phyloP scores from a whole-genome alignment of 2,329 filamentous ascomycete species.

The Beauveria sp. region DNA sequence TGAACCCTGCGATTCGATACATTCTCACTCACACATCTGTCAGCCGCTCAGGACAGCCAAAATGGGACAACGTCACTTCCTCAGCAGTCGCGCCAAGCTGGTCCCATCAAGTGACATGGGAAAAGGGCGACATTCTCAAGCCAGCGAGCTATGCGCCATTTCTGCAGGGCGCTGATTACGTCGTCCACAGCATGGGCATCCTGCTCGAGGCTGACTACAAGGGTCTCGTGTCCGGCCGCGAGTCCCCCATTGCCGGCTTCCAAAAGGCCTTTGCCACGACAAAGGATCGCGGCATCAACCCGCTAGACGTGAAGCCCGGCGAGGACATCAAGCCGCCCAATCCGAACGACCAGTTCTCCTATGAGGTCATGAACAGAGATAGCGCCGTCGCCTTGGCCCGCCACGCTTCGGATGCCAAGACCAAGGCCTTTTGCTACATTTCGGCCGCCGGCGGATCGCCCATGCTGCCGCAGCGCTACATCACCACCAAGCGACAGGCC shows the following conservation, averaged over 20 bases:
- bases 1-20: not conserved
- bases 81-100: constrained; percentile 65
- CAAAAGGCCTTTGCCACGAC: constrained; percentile 67
- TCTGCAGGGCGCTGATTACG: constrained; percentile 69
- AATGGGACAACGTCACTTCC: constrained; percentile 73
- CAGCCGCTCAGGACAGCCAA: constrained; percentile 84
- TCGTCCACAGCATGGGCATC: constrained; percentile 94
- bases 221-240: constrained; percentile 73
- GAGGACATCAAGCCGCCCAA: constrained; percentile 58
- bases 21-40: not conserved
- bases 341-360: constrained; percentile 72
- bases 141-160: constrained; percentile 72
- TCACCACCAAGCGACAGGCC: constrained; percentile 85
- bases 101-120: constrained; percentile 79
- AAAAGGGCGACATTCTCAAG: constrained; percentile 77
- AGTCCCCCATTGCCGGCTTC: constrained; percentile 72
- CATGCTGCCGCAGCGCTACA: constrained; percentile 76
- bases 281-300: constrained; percentile 59
- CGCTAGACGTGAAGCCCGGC: constrained; percentile 53
- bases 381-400: constrained; percentile 74
- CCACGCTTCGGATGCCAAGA: constrained; percentile 59
- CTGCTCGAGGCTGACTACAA: constrained; percentile 98
- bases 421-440: constrained; percentile 73
- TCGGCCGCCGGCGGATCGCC: constrained; percentile 83
- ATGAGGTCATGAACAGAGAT: constrained; percentile 96